phyloP scores from a whole-genome alignment of 805 yeast species.

The Metschnikowia proteae region DNA sequence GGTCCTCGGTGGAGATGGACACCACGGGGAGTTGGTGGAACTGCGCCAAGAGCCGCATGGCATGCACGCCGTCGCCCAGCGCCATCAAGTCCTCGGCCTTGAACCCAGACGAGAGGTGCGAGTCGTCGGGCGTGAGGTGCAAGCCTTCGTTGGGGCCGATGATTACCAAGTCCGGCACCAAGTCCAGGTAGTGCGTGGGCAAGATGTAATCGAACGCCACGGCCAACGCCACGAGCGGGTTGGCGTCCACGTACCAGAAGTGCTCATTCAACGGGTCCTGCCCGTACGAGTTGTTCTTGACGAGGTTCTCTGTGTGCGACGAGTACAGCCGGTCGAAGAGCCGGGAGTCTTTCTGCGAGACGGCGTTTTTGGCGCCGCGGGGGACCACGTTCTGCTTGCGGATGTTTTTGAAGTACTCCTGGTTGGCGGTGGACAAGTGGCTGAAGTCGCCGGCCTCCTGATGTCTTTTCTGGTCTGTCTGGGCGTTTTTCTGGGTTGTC shows the following conservation, averaged over 20 bases:
- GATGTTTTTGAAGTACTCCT: conserved; percentile 24
- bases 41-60: conserved; percentile 20
- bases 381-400: conserved; percentile 14
- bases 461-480: neutral
- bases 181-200: conserved; percentile 23
- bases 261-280: conserved; percentile 32
- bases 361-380: conserved; percentile 21
- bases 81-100: conserved; percentile 8
- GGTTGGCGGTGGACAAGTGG: conserved; percentile 30
- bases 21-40: conserved; percentile 20
- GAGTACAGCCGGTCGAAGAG: neutral
- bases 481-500: too few relatives aligned
- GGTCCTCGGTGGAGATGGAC: conserved; percentile 25
- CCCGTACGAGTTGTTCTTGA: conserved; percentile 20
- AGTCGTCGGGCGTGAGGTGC: conserved; percentile 8
- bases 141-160: conserved; percentile 34
- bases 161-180: conserved; percentile 31
- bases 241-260: conserved; percentile 33
- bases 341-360: conserved; percentile 7
- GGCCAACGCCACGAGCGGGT: conserved; percentile 24
- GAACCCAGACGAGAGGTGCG: conserved; percentile 2
- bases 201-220: conserved; percentile 26
- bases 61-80: conserved; percentile 9
- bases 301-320: neutral
- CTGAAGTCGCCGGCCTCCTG: conserved; percentile 27